Base-by-base conservation (phyloP, 1,284 basidiomycete genomes). In the Apiotrichum laibachii region DNA sequence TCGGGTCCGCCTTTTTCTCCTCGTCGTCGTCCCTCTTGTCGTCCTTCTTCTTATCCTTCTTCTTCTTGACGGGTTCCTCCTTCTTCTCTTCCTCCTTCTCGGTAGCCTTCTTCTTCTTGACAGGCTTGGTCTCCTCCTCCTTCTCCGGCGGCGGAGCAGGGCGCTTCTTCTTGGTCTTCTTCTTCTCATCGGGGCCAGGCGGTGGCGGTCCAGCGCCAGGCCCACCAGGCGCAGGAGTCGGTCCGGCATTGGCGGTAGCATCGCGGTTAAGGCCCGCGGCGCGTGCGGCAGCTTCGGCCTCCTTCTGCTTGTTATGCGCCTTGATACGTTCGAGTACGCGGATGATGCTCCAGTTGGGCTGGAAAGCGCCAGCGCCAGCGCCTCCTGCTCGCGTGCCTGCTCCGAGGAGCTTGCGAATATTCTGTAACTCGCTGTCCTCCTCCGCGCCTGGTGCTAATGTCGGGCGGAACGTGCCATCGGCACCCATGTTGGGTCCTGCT, bases 291-390 rank as follows among this genome's bases (percentile, higher is more conserved):
- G 60, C 60, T 9, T 60, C 63, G 19, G 26, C 43, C 43, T 62
- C 63, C 49, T 60, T 59, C 34, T 61, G 50, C 44, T 61, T 57
- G 37, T 55, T 57, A 50, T 60, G 60, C 47, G 45, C 51, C 37
- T 57, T 54, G 46, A 71, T 55, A 12, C 64, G 58, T 49, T 75
- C 75, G 50, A 71, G 66, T 5, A 68, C 50, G 5, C 71, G 60
- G n/a, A 77, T 50, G 18, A 77, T 65, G 10, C 56, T 57, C 70
- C 72, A 77, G 48, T 64, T 71, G 16, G 75, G 70, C 56, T 73
- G 71, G 63, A 74, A 75, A 3, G 62, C 60, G 15, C 60, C 66
- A 12, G 50, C 59, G 2, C 46, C 35, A 19, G 45, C 47, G 6
- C 46, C 40, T 5, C 46, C 34, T 2, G 56, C 49, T 12, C 65